Conservation (phyloP, 192 early-diverging fungal genomes). For the Podila horticola region DNA sequence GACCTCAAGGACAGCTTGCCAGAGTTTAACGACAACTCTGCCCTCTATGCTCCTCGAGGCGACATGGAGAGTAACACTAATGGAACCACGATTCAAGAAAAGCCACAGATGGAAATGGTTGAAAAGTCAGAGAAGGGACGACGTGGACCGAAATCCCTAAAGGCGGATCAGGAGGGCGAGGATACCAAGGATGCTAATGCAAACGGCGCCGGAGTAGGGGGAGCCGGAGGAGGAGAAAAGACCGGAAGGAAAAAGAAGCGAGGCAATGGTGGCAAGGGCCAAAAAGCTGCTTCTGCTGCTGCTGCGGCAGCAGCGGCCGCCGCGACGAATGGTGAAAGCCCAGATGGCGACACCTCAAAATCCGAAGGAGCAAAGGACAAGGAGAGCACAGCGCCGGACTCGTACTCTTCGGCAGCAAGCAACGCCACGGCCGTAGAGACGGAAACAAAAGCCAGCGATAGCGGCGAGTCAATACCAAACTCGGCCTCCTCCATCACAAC, state of each 20-base stretch:
- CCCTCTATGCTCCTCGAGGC: neutral
- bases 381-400: neutral
- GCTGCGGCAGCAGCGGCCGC: conserved; percentile 8
- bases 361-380: neutral
- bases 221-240: conserved; percentile 12
- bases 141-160: neutral
- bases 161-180: conserved; percentile 1
- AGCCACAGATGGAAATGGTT: conserved; percentile 6
- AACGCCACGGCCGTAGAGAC: no score
- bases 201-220: conserved; percentile 6
- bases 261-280: conserved; percentile 41
- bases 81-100: conserved; percentile 4
- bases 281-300: conserved; percentile 21
- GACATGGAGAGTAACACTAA: neutral
- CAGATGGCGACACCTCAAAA: neutral
- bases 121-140: conserved; percentile 23
- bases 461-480: neutral
- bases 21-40: conserved; percentile 24
- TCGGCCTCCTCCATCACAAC: neutral
- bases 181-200: neutral
- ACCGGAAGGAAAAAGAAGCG: conserved; percentile 45
- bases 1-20: conserved; percentile 12
- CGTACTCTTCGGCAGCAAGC: no score
- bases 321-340: neutral
- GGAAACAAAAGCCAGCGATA: no score